phyloP scores from a whole-genome alignment of 108 stramenopile genomes.

The Fistulifera pelliculosa region DNA sequence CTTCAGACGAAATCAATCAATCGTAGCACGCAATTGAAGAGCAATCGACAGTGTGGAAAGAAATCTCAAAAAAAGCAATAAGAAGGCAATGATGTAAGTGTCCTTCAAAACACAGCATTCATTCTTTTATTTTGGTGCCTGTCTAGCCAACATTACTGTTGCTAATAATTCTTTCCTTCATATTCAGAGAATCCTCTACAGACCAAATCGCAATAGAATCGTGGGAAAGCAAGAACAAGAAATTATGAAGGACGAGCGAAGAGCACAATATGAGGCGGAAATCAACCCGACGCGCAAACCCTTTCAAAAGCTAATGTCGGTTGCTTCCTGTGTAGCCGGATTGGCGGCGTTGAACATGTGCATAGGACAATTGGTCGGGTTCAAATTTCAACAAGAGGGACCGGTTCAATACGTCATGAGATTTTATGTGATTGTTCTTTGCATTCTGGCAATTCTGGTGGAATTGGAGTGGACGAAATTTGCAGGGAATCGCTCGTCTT shows the following conservation, averaged over 20 bases:
- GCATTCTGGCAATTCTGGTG: slow-evolving; percentile 10
- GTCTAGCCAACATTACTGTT: too few species aligned
- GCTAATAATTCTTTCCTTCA: too few species aligned
- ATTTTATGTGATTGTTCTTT: slow-evolving; percentile 14
- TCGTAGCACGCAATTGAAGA: too few species aligned
- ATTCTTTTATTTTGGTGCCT: too few species aligned
- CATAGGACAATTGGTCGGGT: slow-evolving; percentile 18
- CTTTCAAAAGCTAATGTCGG: slow-evolving; percentile 9
- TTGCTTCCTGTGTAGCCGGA: slow-evolving; percentile 3
- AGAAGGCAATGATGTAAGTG: too few species aligned
- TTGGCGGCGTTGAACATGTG: slow-evolving; percentile 5
- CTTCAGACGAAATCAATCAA: too few species aligned
- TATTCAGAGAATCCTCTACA: too few species aligned
- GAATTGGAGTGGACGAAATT: slow-evolving; percentile 21
- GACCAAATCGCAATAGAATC: too few species aligned
- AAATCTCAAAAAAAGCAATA: too few species aligned
- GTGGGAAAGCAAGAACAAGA: slow-evolving; percentile 1
- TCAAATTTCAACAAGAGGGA: slow-evolving; percentile 2
- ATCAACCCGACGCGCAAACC: slow-evolving; percentile 2
- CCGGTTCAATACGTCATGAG: slow-evolving; percentile 11
- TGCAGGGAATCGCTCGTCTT: slow-evolving; percentile 9
- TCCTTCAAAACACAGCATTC: too few species aligned
- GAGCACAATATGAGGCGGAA: slow-evolving; percentile 4
- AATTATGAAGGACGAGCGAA: slow-evolving; percentile 2
- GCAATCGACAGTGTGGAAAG: too few species aligned